Conservation (phyloP, 345 rosid species). For the Trapa incisa region DNA sequence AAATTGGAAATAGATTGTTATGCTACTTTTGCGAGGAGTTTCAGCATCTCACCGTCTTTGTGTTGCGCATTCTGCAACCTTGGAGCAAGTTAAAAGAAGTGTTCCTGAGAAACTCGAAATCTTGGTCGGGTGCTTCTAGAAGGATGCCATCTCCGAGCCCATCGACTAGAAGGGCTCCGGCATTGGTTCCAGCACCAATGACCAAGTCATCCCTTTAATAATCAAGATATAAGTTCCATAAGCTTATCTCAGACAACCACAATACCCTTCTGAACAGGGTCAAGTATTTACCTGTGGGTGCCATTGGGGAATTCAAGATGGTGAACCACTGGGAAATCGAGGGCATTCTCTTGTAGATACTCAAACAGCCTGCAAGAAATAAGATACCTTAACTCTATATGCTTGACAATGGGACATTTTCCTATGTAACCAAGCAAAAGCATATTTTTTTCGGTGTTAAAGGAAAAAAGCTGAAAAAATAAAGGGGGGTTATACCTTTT, state of each 20-base stretch:
- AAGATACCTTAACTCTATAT: background rate
- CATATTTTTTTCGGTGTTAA: background rate
- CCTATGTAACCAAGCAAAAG: too few species aligned
- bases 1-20: background rate
- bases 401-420: background rate
- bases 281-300: conserved; percentile 47
- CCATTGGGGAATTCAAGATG: conserved; percentile 69
- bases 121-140: conserved; percentile 77
- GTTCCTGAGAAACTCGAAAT: conserved; percentile 72
- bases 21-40: background rate
- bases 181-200: conserved; percentile 73
- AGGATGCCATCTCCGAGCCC: conserved; percentile 94
- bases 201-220: conserved; percentile 80
- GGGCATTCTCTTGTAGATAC: conserved; percentile 52
- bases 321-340: conserved; percentile 83
- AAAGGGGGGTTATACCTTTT: background rate
- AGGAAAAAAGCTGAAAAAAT: background rate
- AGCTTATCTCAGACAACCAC: conserved; percentile 6
- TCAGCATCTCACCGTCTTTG: conserved; percentile 63
- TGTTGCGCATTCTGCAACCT: conserved; percentile 99
- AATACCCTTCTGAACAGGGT: background rate
- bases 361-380: conserved; percentile 57
- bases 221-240: conserved; percentile 8
- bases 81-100: conserved; percentile 91
- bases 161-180: conserved; percentile 84